Conservation (phyloP, 2,329 filamentous ascomycete genomes). For the Berkeleyomyces basicola region DNA sequence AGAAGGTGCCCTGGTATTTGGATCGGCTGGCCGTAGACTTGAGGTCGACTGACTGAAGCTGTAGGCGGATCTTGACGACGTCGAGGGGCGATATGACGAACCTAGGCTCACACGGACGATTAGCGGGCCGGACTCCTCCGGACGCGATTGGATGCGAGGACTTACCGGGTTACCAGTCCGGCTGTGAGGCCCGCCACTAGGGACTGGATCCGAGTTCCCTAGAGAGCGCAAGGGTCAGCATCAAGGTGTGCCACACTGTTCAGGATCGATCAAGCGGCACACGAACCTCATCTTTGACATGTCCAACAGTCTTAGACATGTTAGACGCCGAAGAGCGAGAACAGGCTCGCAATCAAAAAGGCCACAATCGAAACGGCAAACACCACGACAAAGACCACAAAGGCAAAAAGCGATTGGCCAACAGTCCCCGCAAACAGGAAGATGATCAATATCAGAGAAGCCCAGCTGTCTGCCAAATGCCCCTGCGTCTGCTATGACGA, state of each 20-base stretch:
- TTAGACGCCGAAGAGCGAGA: not conserved
- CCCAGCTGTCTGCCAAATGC: not conserved
- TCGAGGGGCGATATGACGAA: slow-evolving; percentile 93
- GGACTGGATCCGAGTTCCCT: slow-evolving; percentile 41
- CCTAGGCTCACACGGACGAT: slow-evolving; percentile 26
- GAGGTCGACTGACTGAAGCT: slow-evolving; percentile 45
- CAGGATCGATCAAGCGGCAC: not conserved
- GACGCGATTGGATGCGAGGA: not conserved
- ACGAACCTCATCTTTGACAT: slow-evolving; percentile 15
- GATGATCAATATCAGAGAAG: not conserved
- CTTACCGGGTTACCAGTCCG: slow-evolving; percentile 72
- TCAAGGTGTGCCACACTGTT: not conserved
- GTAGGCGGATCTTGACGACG: slow-evolving; percentile 93
- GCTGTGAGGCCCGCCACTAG: slow-evolving; percentile 44
- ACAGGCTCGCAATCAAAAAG: not conserved
- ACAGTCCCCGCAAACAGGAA: not conserved
- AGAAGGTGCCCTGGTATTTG: slow-evolving; percentile 58
- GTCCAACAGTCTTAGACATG: slow-evolving; percentile 4
- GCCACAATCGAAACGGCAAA: not conserved
- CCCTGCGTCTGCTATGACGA: not conserved
- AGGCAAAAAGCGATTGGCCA: not conserved
- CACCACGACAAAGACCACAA: not conserved
- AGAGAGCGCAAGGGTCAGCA: not conserved
- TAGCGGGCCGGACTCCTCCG: not conserved
- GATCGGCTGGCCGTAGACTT: not conserved